Base-by-base conservation (phyloP, 495 filamentous ascomycete genomes). In the Sabuloglossum arenarium region DNA sequence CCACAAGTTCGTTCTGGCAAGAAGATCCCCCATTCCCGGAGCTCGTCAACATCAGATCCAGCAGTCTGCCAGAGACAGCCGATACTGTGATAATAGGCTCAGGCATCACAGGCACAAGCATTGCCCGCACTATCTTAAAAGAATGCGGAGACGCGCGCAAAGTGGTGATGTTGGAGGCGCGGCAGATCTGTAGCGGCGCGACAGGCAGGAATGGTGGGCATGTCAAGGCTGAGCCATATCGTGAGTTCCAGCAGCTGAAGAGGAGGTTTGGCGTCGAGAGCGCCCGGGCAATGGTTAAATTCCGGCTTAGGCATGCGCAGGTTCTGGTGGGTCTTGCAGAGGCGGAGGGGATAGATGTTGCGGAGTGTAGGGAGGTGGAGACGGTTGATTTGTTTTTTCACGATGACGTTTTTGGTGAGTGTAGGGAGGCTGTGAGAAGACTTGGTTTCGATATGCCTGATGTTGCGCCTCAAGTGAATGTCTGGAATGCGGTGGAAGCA, bases 1-100 rank as follows among this genome's bases (percentile, higher is more conserved):
- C 84, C 24, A 85, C 80, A 0, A 57, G 66, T 23, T 79, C 79
- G 39, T 86, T 82, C 69, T 88, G 84, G 84, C 84, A 32, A 14
- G 19, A 87, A 67, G 68, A 75, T 54, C 74, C 79, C 19, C 76
- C 76, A 6, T 73, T 78, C 56, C 63, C 67, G 6, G 31, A 53
- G 14, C 69, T 86, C 21, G 71, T 79, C 21, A 71, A 77, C 57
- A 60, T 70, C 42, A 73, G 74, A 56, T 75, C 73, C 8, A 32
- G 63, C 16, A 59, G 59, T 6, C 68, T 81, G 19, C 78, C 74
- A 6, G 32, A 55, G 0, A 65, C 67, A 1, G 73, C 70, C 42
- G 75, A 85, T 58, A 71, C 72, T 34, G 72, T 81, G 16, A 76
- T 87, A 45, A 78, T 87, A 53, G 84, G 84, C 29, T 82, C 78